Evolutionary conservation across 306 rosid species (phyloP).

Genomic region (Abrus precatorius): DNA sequence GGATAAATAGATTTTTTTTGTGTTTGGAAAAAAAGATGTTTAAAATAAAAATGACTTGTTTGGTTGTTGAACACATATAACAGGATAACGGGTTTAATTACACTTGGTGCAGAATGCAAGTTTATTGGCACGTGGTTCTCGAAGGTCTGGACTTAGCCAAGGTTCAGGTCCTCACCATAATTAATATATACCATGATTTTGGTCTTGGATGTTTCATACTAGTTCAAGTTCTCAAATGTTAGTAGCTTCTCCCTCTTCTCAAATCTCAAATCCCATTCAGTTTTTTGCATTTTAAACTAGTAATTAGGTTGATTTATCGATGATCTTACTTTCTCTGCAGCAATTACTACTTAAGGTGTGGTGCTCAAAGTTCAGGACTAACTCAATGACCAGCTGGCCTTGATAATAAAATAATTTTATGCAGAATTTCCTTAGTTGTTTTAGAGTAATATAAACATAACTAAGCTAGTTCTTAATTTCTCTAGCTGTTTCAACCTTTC

Average conservation of each 20-base stretch:
- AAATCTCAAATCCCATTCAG: background rate
- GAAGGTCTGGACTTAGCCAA: slow-evolving; percentile 17
- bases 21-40: no score
- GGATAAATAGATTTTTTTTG: no score
- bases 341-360: background rate
- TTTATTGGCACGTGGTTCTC: slow-evolving; percentile 22
- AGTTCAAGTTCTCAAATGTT: slow-evolving; percentile 19
- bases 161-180: slow-evolving; percentile 37
- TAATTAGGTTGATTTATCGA: background rate
- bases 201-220: background rate
- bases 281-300: background rate
- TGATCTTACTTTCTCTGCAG: slow-evolving; percentile 29
- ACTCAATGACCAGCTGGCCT: background rate
- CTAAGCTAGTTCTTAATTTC: background rate
- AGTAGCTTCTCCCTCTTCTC: slow-evolving; percentile 10
- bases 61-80: no score
- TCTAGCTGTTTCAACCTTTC: background rate
- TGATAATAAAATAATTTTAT: background rate
- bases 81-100: background rate
- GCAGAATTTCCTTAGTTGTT: slow-evolving; percentile 9
- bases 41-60: no score
- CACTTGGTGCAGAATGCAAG: slow-evolving; percentile 14
- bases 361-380: slow-evolving; percentile 18
- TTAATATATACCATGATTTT: background rate
- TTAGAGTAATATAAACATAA: background rate